phyloP scores from a whole-genome alignment of 2,329 filamentous ascomycete genomes.

The Tolypocladium guangdongense region DNA sequence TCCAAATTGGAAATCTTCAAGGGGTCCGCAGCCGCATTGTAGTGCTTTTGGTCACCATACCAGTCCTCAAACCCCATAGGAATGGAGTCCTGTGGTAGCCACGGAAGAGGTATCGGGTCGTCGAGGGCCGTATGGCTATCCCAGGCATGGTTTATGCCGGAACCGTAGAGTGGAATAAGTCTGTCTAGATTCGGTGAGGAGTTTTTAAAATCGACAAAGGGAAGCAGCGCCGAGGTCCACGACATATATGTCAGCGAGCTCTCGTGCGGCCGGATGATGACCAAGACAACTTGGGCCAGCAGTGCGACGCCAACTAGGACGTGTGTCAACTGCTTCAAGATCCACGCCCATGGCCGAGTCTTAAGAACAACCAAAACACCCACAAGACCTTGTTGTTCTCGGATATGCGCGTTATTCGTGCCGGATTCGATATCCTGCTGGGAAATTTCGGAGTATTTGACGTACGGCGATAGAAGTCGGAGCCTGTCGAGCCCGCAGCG shows the following conservation, averaged over 20 bases:
- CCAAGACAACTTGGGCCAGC: conserved; percentile 11
- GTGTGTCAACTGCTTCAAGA: conserved; percentile 4
- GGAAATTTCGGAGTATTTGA: conserved; percentile 10
- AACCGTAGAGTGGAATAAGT: conserved; percentile 11
- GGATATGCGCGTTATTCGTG: conserved; percentile 1
- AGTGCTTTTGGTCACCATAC: conserved; percentile 12
- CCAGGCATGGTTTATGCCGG: conserved; percentile 13
- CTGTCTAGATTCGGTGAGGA: conserved; percentile 14
- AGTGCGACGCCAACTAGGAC: conserved; percentile 6
- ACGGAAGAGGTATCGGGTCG: conserved; percentile 9
- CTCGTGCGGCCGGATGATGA: conserved; percentile 15
- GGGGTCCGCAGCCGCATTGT: conserved; percentile 25
- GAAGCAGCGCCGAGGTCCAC: conserved; percentile 20
- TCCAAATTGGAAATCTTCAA: conserved; percentile 28
- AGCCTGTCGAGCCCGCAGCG: conserved; percentile 1
- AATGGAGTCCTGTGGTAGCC: conserved; percentile 14
- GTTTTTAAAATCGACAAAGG: conserved; percentile 20
- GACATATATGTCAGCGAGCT: conserved; percentile 22
- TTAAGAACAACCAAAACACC: background rate
- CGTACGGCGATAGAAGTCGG: background rate
- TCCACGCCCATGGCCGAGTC: background rate
- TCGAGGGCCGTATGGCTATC: conserved; percentile 19
- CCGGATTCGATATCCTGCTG: conserved; percentile 13
- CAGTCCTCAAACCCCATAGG: conserved; percentile 18
- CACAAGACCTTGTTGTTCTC: conserved; percentile 2